phyloP scores from a whole-genome alignment of 495 filamentous ascomycete species.

The Penicilliopsis zonata region DNA sequence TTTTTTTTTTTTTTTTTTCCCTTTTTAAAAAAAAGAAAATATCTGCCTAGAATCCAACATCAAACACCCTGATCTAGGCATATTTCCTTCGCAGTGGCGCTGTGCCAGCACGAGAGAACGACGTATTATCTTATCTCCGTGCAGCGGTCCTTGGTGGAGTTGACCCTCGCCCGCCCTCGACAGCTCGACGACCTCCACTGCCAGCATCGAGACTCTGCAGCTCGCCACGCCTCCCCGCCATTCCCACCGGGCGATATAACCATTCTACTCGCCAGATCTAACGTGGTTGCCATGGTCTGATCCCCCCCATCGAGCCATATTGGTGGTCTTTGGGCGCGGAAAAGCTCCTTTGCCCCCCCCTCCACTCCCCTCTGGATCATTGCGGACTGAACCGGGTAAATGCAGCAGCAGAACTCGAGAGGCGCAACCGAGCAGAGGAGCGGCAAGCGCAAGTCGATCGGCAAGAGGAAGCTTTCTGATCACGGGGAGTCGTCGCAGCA shows the following conservation, averaged over 20 bases:
- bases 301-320: too few species aligned
- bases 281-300: too few species aligned
- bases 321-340: too few species aligned
- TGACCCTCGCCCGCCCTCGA: neutral
- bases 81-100: too few species aligned
- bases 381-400: constrained; percentile 32
- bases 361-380: constrained; percentile 2
- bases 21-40: too few species aligned
- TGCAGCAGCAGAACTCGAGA: constrained; percentile 33
- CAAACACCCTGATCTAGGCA: too few species aligned
- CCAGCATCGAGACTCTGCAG: too few species aligned
- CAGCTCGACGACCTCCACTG: neutral
- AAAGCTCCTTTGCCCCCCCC: constrained; percentile 1
- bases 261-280: too few species aligned
- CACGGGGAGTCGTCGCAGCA: constrained; percentile 23
- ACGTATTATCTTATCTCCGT: constrained; percentile 19
- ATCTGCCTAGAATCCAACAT: too few species aligned
- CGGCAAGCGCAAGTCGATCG: constrained; percentile 36
- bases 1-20: constrained; percentile 2
- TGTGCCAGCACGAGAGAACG: constrained; percentile 2
- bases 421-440: constrained; percentile 32
- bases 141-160: constrained; percentile 1
- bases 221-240: too few species aligned
- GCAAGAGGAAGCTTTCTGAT: constrained; percentile 36
- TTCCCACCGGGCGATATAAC: too few species aligned